Evolutionary conservation across 306 rosid species (phyloP).

Genomic region (Fragaria ananassa): DNA sequence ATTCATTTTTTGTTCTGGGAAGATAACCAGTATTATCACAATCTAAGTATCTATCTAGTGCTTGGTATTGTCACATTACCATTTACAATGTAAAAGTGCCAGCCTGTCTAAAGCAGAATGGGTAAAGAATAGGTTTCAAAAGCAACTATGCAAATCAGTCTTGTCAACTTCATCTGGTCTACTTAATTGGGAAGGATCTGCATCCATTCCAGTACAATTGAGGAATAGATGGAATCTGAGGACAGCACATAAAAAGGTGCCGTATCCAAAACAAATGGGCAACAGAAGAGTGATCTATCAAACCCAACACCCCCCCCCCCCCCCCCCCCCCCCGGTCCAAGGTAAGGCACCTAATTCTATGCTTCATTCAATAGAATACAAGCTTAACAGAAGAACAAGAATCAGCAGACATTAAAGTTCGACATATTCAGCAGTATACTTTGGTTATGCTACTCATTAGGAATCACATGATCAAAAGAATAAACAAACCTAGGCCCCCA

Average conservation of each 20-base stretch:
- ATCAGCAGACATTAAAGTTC: not conserved
- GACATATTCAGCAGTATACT: not conserved
- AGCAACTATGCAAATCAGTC: not conserved
- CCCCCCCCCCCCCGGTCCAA: not conserved
- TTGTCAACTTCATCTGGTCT: not conserved
- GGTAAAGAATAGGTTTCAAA: not conserved
- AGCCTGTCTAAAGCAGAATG: not conserved
- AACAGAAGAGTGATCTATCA: not conserved
- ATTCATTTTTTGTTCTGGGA: not conserved
- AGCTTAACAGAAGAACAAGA: not conserved
- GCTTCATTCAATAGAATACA: not conserved
- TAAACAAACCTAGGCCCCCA: constrained; percentile 95
- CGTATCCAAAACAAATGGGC: not conserved
- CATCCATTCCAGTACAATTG: not conserved
- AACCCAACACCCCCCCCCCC: not conserved
- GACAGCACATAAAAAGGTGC: constrained; percentile 1
- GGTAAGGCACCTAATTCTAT: not conserved
- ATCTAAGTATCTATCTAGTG: not conserved
- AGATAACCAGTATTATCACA: not conserved
- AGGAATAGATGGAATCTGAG: not conserved
- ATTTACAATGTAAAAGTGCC: not conserved
- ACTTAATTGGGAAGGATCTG: not conserved
- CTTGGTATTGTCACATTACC: not conserved
- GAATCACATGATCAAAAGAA: constrained; percentile 21
- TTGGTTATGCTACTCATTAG: not conserved